Evolutionary conservation across 495 filamentous ascomycete genomes (phyloP).

Genomic region (Hypomontagnella monticulosa): DNA sequence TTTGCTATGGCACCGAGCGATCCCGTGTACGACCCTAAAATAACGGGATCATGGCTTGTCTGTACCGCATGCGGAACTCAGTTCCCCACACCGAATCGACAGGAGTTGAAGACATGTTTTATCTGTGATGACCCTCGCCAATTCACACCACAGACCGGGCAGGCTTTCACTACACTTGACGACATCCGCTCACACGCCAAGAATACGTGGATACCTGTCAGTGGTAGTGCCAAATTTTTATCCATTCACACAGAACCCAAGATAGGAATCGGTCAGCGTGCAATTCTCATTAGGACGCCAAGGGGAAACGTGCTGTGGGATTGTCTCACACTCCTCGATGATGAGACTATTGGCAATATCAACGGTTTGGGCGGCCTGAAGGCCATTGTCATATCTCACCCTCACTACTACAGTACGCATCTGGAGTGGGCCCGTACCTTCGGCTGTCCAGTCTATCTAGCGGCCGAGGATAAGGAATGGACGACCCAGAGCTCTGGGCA

Average conservation of each 20-base stretch:
- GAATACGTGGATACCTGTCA: conserved; percentile 54
- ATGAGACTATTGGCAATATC: conserved; percentile 62
- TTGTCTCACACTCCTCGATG: conserved; percentile 71
- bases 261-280: conserved; percentile 77
- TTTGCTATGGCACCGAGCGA: conserved; percentile 28
- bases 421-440: conserved; percentile 72
- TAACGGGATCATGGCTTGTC: conserved; percentile 62
- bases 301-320: conserved; percentile 80
- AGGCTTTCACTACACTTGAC: conserved; percentile 67
- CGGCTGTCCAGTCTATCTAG: conserved; percentile 69
- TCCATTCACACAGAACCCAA: conserved; percentile 69
- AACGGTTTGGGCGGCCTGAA: conserved; percentile 64
- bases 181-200: conserved; percentile 47
- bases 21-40: conserved; percentile 30
- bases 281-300: conserved; percentile 68
- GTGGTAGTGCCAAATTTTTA: conserved; percentile 50
- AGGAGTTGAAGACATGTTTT: conserved; percentile 64
- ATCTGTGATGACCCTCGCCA: conserved; percentile 84
- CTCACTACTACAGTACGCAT: conserved; percentile 80
- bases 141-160: conserved; percentile 69
- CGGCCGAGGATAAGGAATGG: conserved; percentile 71
- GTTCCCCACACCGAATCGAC: conserved; percentile 60
- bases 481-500: conserved; percentile 44
- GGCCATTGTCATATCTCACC: conserved; percentile 82
- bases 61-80: conserved; percentile 78